Base-by-base conservation (phyloP, 1,139 yeast species). In the Nakaseomyces kungkrabaensis region DNA sequence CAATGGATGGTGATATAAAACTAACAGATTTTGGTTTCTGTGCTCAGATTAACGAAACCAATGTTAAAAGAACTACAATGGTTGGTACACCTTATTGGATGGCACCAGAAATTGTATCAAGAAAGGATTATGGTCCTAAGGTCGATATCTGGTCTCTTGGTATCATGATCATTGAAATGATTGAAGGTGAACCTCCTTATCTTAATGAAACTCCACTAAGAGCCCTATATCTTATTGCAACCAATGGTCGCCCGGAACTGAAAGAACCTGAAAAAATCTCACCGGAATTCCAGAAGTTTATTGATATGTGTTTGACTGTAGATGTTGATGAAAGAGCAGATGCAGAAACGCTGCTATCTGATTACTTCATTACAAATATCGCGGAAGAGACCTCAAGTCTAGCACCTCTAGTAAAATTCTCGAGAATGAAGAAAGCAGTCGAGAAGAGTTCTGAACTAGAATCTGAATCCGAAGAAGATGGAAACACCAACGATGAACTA, bases 61-160 rank as follows among this genome's bases (percentile, higher is more conserved):
- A 86, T 53, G 71, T 85, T 54, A 90, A 90, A 69, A 79, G 98
- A 68, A 89, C 95, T 6, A 92, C 98, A 3, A 87, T 92, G 95
- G 98, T 92, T 24, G 98, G 98, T n/a, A 92, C 98, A 0, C 98
- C 98, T 4, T 92, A 92, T 67, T 92, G 98, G 98, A 92, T 92
- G 98, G 98, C 98, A 0, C 98, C 98, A 1, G 98, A 92, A 68
- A 96, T 92, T 51, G 96, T 92, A 24, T 81, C 89, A 8, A 75
- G 96, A 56, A 89, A 90, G 65, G 96, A 89, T 60, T 92, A 92
- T 66, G 98, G 97, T 1, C 95, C 97, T 40, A 90, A 94, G 69
- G 96, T 92, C 51, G 98, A 92, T 68, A 84, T 94, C 48, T 92
- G 98, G 98, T 87, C 96, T 10, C 72, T 92, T 56, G 98, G 98